These are phyloP conservation scores for Aureobasidium subglaciale DNA, from an alignment of 2,329 filamentous ascomycete species.

Conservation along the genomic window DNA sequence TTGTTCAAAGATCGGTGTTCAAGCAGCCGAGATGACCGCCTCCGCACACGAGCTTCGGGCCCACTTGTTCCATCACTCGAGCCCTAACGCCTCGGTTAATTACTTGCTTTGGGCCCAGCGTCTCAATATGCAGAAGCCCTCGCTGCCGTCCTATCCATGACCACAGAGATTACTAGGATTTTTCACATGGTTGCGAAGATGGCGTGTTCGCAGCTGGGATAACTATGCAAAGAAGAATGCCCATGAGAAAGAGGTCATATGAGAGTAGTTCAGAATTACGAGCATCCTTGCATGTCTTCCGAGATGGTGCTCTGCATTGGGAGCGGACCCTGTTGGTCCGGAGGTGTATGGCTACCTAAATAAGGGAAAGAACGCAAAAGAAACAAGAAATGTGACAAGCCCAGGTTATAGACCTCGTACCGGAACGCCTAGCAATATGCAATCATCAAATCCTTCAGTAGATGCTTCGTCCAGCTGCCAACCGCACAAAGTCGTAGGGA, in stretches of 20 bases:
- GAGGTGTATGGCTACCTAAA: not conserved
- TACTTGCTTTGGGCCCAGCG: slow-evolving; percentile 1
- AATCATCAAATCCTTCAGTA: slow-evolving; percentile 25
- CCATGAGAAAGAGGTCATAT: no score
- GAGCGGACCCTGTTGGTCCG: not conserved
- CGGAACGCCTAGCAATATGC: slow-evolving; percentile 8
- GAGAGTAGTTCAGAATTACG: no score
- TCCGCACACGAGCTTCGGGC: slow-evolving; percentile 3
- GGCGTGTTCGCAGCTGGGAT: not conserved
- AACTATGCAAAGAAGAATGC: no score
- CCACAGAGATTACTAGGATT: not conserved
- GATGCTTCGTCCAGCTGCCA: slow-evolving; percentile 56
- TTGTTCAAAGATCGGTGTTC: not conserved
- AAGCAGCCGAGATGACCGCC: slow-evolving; percentile 5
- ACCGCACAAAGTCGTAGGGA: slow-evolving; percentile 75
- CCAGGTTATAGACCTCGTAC: not conserved
- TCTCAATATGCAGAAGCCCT: not conserved
- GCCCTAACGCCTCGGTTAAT: slow-evolving; percentile 6
- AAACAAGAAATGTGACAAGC: slow-evolving; percentile 7
- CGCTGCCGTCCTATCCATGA: not conserved
- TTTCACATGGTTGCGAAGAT: not conserved
- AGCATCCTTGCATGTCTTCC: not conserved
- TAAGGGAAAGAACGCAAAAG: not conserved
- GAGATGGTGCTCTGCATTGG: not conserved
- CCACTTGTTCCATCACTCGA: not conserved